phyloP scores from a whole-genome alignment of 495 filamentous ascomycete species.

The Lentithecium fluviatile region DNA sequence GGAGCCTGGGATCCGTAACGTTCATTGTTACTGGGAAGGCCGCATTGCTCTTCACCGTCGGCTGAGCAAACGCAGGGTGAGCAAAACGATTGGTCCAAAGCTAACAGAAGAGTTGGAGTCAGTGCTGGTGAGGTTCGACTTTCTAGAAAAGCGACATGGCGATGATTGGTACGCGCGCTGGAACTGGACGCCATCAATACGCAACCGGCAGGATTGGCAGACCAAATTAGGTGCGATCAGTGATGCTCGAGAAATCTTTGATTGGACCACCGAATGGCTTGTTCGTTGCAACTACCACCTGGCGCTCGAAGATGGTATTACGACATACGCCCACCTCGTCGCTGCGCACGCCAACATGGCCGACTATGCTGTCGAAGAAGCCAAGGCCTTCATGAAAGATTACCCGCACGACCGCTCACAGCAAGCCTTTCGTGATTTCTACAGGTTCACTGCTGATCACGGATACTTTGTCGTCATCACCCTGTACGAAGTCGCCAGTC shows the following conservation, averaged over 20 bases:
- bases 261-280: background rate
- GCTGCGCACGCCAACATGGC: background rate
- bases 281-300: background rate
- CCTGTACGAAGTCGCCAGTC: background rate
- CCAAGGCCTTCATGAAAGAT: background rate
- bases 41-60: background rate
- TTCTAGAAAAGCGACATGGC: background rate
- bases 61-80: background rate
- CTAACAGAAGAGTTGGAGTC: background rate
- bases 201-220: background rate
- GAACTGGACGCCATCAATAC: background rate
- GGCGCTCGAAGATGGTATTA: background rate
- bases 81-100: background rate
- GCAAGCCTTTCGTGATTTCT: background rate
- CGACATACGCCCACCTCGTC: background rate
- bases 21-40: background rate
- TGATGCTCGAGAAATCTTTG: background rate
- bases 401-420: background rate
- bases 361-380: background rate
- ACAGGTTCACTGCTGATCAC: background rate
- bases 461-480: background rate
- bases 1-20: background rate
- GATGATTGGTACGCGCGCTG: background rate
- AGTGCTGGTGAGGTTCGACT: background rate
- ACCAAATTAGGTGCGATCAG: background rate